Conservation (phyloP, 2,329 filamentous ascomycete species). For the Botrytis fragariae region DNA sequence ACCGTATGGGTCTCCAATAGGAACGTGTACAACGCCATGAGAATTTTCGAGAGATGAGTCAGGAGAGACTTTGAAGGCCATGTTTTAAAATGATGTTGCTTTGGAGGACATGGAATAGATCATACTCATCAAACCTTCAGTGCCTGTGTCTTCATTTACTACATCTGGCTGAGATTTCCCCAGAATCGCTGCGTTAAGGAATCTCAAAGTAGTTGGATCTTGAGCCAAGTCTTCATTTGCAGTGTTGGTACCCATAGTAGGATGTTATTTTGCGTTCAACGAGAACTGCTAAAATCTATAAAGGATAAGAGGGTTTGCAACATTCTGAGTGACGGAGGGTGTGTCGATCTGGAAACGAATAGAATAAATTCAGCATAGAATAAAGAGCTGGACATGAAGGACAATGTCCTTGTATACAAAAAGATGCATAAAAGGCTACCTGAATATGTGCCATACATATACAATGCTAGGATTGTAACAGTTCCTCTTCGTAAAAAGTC, state of each 20-base stretch:
- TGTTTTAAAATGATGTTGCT: background rate
- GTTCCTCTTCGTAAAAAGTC: background rate
- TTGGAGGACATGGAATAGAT: conserved; percentile 9
- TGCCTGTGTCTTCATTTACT: background rate
- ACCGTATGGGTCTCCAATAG: conserved; percentile 39
- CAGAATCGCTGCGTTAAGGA: background rate
- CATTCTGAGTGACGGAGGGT: conserved; percentile 19
- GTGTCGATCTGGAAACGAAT: conserved; percentile 34
- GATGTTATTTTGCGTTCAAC: conserved; percentile 39
- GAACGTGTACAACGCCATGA: conserved; percentile 46
- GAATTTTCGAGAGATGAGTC: conserved; percentile 44
- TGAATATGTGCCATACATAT: background rate
- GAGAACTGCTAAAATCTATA: conserved; percentile 46
- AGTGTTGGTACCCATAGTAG: background rate
- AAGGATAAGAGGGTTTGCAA: conserved; percentile 51
- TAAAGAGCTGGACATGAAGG: background rate
- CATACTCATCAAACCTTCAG: background rate
- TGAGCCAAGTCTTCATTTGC: conserved; percentile 8
- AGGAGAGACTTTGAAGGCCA: conserved; percentile 5
- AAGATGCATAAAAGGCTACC: background rate
- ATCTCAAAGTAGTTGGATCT: conserved; percentile 24
- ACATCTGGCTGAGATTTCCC: background rate
- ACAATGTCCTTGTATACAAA: background rate
- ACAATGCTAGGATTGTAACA: background rate
- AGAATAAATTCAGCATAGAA: background rate